Base-by-base conservation (phyloP, 768 basidiomycete species). In the Candolleomyces efflorescens region DNA sequence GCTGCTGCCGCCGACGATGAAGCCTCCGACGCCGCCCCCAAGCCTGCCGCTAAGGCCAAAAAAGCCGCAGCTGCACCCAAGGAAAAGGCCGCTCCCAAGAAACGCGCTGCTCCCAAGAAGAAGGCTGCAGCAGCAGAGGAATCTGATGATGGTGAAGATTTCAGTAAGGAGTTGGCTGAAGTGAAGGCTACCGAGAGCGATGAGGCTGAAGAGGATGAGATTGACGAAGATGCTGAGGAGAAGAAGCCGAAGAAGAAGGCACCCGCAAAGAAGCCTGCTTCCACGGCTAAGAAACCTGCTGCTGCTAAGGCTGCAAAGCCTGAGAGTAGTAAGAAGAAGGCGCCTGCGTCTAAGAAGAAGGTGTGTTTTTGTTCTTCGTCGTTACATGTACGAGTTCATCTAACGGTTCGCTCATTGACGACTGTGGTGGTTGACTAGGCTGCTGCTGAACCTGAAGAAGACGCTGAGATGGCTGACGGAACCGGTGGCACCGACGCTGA, bases 41-140 rank as follows among this genome's bases (percentile, higher is more conserved):
- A 78, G 60, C 69, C 66, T 48, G 78, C 76, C 36, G 61, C 69
- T 32, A 76, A 73, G 20, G 49, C 7, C 26, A 55, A 55, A 36
- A 43, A 55, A 27, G 45, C 71, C 46, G 62, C 71, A 1, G 66
- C 72, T 41, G 67, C 69, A 48, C 32, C 73, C 74, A 53, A 58
- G 67, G 73, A 75, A 66, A 84, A 81, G 65, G 71, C 70, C 3
- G 68, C 78, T 20, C 65, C 78, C 15, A 84, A 82, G 59, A 82
- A 81, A 61, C 76, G 77, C 36, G 70, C 67, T 32, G 69, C 68
- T 49, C 58, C 75, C 27, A 82, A 79, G 68, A 81, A 79, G 68
- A 73, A 71, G 60, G 48, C 39, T 27, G 67, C 55, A 68, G 68
- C 72, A 22, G 71, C 64, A 12, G 68, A 69, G 10, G 72, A 71